Evolutionary conservation across 2,329 filamentous ascomycete genomes (phyloP), one percentile per base, ranked within the genome.

Genomic region (Venturia effusa): DNA sequence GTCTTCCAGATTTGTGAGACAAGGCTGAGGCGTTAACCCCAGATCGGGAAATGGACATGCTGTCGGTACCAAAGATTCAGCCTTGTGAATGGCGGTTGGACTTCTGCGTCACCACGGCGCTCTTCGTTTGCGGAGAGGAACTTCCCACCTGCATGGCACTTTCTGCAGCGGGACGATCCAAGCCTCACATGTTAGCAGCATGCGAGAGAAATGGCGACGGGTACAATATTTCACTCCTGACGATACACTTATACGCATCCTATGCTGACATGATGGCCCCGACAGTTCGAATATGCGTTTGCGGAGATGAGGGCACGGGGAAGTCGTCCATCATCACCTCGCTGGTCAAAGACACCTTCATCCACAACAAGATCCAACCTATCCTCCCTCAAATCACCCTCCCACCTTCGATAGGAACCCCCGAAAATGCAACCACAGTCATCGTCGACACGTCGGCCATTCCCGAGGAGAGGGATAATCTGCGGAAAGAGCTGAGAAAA

Each of bases 371-470:
- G 79, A 97, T 99, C 72, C 93, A 97, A 74, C 84, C 92, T 17
- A 89, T 97, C 66, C 86, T 99, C 11, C 94, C 94, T 27, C 90
- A 93, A 74, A 95, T 99, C 68, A 97, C 92, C 32, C 92, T 99
- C 43, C 93, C 93, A 48, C 92, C 93, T 27, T 93, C 88, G 70
- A 89, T 96, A 69, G 92, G 91, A 65, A 96, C 92, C 6, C 92
- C 92, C 59, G 92, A 97, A 71, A 96, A 96, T 82, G 91, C 97
- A 73, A 96, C 92, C 60, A 99, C 94, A 15, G 96, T 91, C 68
- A 93, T 99, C 70, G 91, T 99, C 79, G 94, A 99, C 76, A 99
- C 94, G 39, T 97, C 93, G 1, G 92, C 94, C 43, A 84, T 96
- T 11, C 94, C 94, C 0, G 92, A 97, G 75, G 93, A 99, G 73